These are phyloP conservation scores for Trypanosoma avium DNA, from an alignment of 208 protist genomes.

Conservation along the genomic window DNA sequence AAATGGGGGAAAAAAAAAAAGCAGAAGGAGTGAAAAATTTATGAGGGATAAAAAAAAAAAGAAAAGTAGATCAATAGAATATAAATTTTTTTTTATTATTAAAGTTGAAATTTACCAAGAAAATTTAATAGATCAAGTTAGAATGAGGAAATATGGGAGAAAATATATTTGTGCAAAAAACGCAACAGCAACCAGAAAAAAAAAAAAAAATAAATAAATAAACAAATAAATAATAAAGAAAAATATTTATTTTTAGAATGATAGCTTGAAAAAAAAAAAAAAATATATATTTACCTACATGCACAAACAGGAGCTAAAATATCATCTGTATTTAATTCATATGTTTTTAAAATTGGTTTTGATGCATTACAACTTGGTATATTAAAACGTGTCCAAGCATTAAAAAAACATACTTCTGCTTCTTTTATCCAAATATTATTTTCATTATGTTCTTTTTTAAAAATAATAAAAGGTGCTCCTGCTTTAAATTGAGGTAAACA, in stretches of 20 bases:
- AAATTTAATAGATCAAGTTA: conserved; percentile 6
- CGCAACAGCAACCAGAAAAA: no score
- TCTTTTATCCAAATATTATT: not conserved
- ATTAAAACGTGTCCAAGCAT: conserved; percentile 23
- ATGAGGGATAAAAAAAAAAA: not conserved
- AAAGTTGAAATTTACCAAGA: no score
- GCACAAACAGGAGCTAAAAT: conserved; percentile 22
- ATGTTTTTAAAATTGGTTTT: not conserved
- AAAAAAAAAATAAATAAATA: conserved; percentile 28
- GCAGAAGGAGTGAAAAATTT: not conserved
- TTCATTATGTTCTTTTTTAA: not conserved
- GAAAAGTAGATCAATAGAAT: not conserved
- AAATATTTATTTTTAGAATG: not conserved
- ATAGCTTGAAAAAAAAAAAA: not conserved
- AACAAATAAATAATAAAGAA: not conserved
- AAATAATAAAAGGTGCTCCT: conserved; percentile 25
- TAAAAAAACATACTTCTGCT: conserved; percentile 22
- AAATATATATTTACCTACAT: not conserved
- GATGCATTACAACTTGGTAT: conserved; percentile 14
- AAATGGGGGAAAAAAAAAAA: not conserved
- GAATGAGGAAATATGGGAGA: not conserved
- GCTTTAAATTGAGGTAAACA: conserved; percentile 17
- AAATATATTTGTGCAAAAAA: no score
- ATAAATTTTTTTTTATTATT: no score
- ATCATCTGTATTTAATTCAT: conserved; percentile 3